These are phyloP conservation scores for Ustilago lituana DNA, from an alignment of 1,284 basidiomycete genomes.

Conservation along the genomic window DNA sequence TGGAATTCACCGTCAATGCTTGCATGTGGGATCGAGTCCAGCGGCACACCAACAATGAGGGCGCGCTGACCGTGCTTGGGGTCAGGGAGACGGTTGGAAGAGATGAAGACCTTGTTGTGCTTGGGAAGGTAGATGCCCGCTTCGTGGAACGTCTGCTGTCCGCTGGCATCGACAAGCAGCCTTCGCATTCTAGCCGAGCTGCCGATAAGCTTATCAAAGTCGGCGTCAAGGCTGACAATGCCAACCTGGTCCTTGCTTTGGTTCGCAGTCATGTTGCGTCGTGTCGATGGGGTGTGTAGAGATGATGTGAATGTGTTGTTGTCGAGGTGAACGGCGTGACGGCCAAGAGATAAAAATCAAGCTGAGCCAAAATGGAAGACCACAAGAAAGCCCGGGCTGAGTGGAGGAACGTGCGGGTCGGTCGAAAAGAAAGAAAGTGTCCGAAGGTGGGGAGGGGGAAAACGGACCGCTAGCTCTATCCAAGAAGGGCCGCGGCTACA, in stretches of 20 bases:
- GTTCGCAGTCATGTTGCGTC: slow-evolving; percentile 1
- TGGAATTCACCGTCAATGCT: not conserved
- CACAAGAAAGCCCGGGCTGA: not conserved
- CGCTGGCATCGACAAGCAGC: slow-evolving; percentile 24
- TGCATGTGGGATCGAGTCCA: slow-evolving; percentile 16
- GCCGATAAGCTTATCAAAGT: slow-evolving; percentile 37
- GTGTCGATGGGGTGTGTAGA: not conserved
- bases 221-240: slow-evolving; percentile 38
- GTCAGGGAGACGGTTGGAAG: slow-evolving; percentile 34
- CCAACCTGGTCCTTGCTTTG: slow-evolving; percentile 9
- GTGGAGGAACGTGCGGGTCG: not conserved
- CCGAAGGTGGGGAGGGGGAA: not conserved
- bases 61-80: slow-evolving; percentile 23
- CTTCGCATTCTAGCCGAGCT: slow-evolving; percentile 23
- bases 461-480: no score
- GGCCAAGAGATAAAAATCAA: no score
- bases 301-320: not conserved
- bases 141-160: slow-evolving; percentile 46
- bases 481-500: no score
- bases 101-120: slow-evolving; percentile 39
- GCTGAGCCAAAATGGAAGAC: not conserved
- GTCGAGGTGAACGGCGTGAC: no score
- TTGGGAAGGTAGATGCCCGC: slow-evolving; percentile 41
- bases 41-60: slow-evolving; percentile 23
- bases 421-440: not conserved